These are phyloP conservation scores for Apocynum venetum DNA, from an alignment of 257 asterid genomes.

Conservation along the genomic window DNA sequence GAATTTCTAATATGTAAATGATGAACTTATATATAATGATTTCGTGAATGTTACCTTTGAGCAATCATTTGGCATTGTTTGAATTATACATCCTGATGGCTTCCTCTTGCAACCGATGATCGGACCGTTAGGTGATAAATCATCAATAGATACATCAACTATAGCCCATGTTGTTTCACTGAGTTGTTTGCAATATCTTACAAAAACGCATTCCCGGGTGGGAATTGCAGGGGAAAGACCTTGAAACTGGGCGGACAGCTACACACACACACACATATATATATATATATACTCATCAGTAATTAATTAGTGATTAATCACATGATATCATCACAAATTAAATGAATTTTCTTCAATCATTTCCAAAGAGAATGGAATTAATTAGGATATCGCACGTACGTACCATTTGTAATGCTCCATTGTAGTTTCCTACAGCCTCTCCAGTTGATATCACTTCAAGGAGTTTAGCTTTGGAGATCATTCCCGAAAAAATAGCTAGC, in stretches of 20 bases:
- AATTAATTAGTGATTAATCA: too few relatives aligned
- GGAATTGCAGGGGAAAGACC: slow-evolving; percentile 43
- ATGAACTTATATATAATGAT: too few relatives aligned
- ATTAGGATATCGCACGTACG: too few relatives aligned
- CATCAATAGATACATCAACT: slow-evolving; percentile 52
- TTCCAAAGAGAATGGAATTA: too few relatives aligned
- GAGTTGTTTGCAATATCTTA: slow-evolving; percentile 37
- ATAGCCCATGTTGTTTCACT: slow-evolving; percentile 39
- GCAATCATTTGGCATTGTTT: slow-evolving; percentile 35
- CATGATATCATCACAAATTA: too few relatives aligned
- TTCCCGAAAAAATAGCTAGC: neutral
- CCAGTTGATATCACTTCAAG: neutral
- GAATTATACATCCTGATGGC: slow-evolving; percentile 56
- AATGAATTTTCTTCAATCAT: too few relatives aligned
- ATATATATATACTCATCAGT: too few relatives aligned
- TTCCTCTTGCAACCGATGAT: slow-evolving; percentile 27
- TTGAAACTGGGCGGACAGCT: slow-evolving; percentile 47
- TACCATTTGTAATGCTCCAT: slow-evolving; percentile 1
- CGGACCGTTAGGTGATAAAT: slow-evolving; percentile 32
- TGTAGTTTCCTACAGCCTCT: neutral
- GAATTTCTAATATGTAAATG: too few relatives aligned
- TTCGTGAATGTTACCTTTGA: slow-evolving; percentile 34
- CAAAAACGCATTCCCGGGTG: slow-evolving; percentile 39
- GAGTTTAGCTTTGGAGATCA: neutral
- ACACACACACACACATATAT: neutral